A percentile compares a stretch with the other conserved stretches of the same genome.
These are phyloP conservation scores for Styphnolobium japonicum DNA, from an alignment of 306 rosid species.

Conservation along the genomic window DNA sequence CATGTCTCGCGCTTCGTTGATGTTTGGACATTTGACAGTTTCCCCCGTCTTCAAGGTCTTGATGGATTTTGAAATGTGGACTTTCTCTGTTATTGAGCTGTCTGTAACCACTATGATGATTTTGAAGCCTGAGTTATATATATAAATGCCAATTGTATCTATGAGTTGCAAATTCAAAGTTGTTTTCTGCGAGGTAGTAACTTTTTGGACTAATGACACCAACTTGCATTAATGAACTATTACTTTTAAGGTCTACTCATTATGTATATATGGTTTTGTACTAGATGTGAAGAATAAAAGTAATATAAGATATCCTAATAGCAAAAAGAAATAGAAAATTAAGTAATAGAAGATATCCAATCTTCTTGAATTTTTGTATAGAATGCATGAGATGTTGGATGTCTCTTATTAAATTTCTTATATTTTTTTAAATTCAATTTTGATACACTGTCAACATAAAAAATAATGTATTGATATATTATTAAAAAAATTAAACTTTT, in stretches of 20 bases:
- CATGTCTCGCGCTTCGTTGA: conserved; percentile 23
- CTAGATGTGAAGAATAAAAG: too few relatives aligned
- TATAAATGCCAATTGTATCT: background rate
- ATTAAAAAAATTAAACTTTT: too few relatives aligned
- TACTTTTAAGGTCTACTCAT: too few relatives aligned
- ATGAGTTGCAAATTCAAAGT: background rate
- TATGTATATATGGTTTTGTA: too few relatives aligned
- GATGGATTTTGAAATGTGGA: background rate
- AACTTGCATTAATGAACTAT: background rate
- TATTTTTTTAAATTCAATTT: too few relatives aligned
- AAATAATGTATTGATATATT: too few relatives aligned
- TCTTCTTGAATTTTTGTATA: background rate
- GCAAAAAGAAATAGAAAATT: too few relatives aligned
- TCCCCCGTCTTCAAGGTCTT: background rate
- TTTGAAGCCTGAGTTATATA: background rate
- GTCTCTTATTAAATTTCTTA: too few relatives aligned
- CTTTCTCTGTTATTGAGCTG: conserved; percentile 38
- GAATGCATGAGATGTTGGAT: background rate
- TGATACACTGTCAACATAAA: too few relatives aligned
- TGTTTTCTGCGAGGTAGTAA: background rate
- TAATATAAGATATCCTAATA: too few relatives aligned
- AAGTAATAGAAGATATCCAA: too few relatives aligned
- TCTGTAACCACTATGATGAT: background rate
- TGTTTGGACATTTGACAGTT: conserved; percentile 28
- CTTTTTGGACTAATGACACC: background rate